Evolutionary conservation across 75 land plant species (phyloP), one percentile per base, ranked within the genome.

Genomic region (Ceratopteris richardii): DNA sequence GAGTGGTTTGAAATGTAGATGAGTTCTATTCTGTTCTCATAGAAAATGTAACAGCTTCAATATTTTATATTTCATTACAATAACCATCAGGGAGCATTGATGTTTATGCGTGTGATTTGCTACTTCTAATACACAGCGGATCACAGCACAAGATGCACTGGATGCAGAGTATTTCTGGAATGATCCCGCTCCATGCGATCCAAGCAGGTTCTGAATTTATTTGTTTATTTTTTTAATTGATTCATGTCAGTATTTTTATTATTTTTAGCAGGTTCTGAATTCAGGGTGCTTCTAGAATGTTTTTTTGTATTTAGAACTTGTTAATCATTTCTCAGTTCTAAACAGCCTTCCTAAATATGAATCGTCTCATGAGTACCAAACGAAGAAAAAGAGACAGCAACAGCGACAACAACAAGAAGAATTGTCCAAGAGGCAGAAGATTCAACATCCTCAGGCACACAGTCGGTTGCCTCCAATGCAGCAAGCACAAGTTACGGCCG

Each of bases 141-240:
- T 94, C 56, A 66, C 80, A 57, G 98, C 98, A 7, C 81, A 83
- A 67, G 96, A 94, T 79, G 96, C 98, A 1, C 79, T 93, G 27
- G 98, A 89, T 81, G 87, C 90, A 16, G 96, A 93, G 60, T 93
- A 93, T 63, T 93, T 93, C 65, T 89, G 96, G 96, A 72, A 68
- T 27, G 96, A 93, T 50, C 98, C 98, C 20, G 59, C 86, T 30
- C 98, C 98, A 21, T 93, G 98, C 57, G 71, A 70, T 41, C 98
- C 98, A 25, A 80, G 82, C 69, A 93, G 95, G 98, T 88, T 33
- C 3, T 3, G 21, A 37, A 7, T 25, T 28, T 52, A 21, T 46
- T n/a, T n/a, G n/a, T n/a, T n/a, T n/a, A n/a, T n/a, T n/a, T n/a
- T n/a, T n/a, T n/a, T n/a, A n/a, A 62, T n/a, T 22, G 11, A 19